phyloP scores from a whole-genome alignment of 2,329 filamentous ascomycete genomes.

The Botrytis elliptica region DNA sequence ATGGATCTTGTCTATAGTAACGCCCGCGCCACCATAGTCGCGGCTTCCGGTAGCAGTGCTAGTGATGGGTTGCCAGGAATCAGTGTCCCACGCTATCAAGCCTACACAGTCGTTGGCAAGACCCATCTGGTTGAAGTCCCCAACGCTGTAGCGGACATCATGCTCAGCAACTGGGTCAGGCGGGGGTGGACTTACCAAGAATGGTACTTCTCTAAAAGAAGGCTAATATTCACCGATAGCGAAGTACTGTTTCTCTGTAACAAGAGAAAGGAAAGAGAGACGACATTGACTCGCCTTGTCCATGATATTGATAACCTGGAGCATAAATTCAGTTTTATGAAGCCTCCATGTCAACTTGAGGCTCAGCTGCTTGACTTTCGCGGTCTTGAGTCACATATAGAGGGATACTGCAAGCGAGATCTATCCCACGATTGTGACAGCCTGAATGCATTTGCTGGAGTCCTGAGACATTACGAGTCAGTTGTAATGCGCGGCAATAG shows the following conservation, averaged over 20 bases:
- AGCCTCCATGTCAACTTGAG: neutral
- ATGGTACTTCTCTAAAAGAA: neutral
- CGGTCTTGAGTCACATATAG: neutral
- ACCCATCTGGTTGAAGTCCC: neutral
- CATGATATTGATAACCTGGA: too few species aligned
- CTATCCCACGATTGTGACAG: neutral
- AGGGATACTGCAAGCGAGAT: neutral
- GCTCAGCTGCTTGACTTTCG: fast-evolving
- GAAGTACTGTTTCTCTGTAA: neutral
- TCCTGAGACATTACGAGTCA: neutral
- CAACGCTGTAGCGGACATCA: fast-evolving
- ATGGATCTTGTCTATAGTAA: neutral
- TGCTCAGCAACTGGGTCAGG: neutral
- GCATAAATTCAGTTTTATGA: neutral
- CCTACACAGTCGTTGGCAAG: neutral
- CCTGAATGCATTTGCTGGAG: neutral
- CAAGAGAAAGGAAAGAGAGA: neutral
- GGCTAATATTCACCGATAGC: fast-evolving
- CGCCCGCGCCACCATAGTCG: neutral
- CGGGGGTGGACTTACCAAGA: neutral
- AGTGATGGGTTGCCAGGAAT: neutral
- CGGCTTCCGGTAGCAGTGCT: neutral
- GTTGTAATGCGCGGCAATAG: fast-evolving
- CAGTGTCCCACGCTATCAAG: neutral
- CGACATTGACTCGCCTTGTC: too few species aligned